Evolutionary conservation across 2,329 filamentous ascomycete species (phyloP).

Genomic region (Lecanicillium sp.): DNA sequence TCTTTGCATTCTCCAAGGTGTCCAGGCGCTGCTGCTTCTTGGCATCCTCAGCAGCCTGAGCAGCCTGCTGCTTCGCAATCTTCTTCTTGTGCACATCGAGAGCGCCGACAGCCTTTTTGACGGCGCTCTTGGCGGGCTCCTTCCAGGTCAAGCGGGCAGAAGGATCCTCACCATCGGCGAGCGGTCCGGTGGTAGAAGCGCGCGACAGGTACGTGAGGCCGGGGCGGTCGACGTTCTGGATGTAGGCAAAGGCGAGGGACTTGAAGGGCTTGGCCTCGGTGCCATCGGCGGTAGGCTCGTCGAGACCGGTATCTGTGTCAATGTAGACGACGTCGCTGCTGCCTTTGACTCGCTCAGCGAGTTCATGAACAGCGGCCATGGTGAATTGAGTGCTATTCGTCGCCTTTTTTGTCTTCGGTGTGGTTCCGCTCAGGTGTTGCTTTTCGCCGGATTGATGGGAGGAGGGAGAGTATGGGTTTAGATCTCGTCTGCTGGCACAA

Average conservation of each 20-base stretch:
- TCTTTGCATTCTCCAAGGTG: conserved; percentile 66
- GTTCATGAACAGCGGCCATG: conserved; percentile 39
- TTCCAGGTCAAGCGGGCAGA: conserved; percentile 65
- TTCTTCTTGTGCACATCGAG: conserved; percentile 78
- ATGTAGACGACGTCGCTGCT: conserved; percentile 53
- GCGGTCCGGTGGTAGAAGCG: conserved; percentile 54
- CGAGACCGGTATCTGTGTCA: conserved; percentile 70
- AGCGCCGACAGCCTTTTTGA: conserved; percentile 75
- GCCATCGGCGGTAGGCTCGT: conserved; percentile 59
- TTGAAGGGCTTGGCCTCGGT: conserved; percentile 72
- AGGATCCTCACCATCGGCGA: conserved; percentile 55
- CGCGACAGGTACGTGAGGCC: conserved; percentile 59
- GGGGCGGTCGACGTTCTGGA: conserved; percentile 53
- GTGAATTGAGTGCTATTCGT: conserved; percentile 9
- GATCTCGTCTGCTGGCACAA: not conserved
- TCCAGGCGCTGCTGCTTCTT: conserved; percentile 62
- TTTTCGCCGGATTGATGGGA: no score
- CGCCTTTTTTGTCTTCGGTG: not conserved
- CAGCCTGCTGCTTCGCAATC: conserved; percentile 66
- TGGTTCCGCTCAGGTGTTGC: no score
- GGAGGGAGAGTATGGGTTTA: no score
- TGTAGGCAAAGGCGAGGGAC: conserved; percentile 67
- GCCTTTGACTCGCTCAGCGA: conserved; percentile 41
- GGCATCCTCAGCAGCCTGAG: conserved; percentile 63
- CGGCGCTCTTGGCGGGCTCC: conserved; percentile 70